These are phyloP conservation scores for Aureobasidium zeae DNA, from an alignment of 2,329 filamentous ascomycete species.

Conservation along the genomic window DNA sequence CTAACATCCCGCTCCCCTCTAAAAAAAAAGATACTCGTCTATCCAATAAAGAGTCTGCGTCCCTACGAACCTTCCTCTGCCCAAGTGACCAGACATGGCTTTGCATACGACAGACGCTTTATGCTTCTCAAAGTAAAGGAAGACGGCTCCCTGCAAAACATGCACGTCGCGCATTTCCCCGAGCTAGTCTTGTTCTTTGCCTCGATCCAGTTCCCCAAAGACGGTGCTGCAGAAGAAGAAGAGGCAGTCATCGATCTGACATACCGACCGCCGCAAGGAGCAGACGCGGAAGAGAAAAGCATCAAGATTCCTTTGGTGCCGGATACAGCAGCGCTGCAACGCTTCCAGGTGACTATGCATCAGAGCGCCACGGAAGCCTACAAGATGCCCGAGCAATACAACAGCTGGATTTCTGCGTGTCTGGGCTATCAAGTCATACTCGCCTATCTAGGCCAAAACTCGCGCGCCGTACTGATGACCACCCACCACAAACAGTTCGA, in stretches of 20 bases:
- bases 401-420: constrained; percentile 36
- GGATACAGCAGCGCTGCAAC: constrained; percentile 27
- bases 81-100: constrained; percentile 36
- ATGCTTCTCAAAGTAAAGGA: constrained; percentile 34
- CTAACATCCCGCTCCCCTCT: no score
- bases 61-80: constrained; percentile 31
- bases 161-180: constrained; percentile 33
- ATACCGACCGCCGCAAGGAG: constrained; percentile 30
- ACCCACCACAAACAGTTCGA: constrained; percentile 15
- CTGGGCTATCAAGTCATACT: constrained; percentile 37
- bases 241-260: constrained; percentile 31
- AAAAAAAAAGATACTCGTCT: constrained; percentile 40
- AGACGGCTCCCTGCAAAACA: constrained; percentile 32
- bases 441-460: constrained; percentile 35
- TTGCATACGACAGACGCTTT: constrained; percentile 36
- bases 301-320: constrained; percentile 35
- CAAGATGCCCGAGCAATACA: constrained; percentile 35
- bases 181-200: constrained; percentile 36
- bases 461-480: constrained; percentile 34
- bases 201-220: constrained; percentile 26
- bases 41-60: constrained; percentile 41
- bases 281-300: constrained; percentile 19
- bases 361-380: constrained; percentile 34
- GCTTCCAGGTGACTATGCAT: constrained; percentile 37
- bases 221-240: constrained; percentile 22